Evolutionary conservation across 805 yeast species (phyloP), one percentile per base, ranked within the genome.

Genomic region (Wickerhamiella sorbophila): DNA sequence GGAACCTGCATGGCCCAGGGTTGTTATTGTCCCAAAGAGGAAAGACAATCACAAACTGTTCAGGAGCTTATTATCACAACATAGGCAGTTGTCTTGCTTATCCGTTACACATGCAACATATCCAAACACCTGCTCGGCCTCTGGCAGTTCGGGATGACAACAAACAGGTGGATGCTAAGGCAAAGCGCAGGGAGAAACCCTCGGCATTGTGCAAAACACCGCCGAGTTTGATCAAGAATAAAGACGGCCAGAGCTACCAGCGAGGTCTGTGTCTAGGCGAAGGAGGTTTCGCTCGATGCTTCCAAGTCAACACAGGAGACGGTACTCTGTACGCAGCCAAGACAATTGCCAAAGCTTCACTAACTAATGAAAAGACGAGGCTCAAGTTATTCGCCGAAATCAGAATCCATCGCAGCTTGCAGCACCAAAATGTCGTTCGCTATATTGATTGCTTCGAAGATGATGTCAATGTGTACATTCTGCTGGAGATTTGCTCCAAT

Each of bases 251-350:
- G 57, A 93, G 86, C 52, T 91, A 82, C 61, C 84, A 81, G 49
- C 74, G 97, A 57, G 97, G 97, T 1, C 70, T 70, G 45, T 87
- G 86, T 54, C 67, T 91, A 29, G 98, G 98, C 31, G 97, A 88
- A 65, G 99, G 99, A 46, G 99, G 99, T 0, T 91, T 91, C 67
- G 99, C 98, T 15, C 75, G 97, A 57, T 91, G 99, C 59, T 91
- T 91, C 64, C 96, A 91, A 60, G 91, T 91, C 70, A 84, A 81
- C 58, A 95, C 87, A 62, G 80, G 85, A 47, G 48, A 54, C 18
- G 97, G 97, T 29, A 74, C 75, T 55, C 72, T 83, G 1, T 91
- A 70, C 61, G 99, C 98, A 16, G 98, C 98, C 26, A 91, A 91
- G 58, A 93, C 98, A 0, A 94, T 91, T 31, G 98, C 99, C 42